Base-by-base conservation (phyloP, 2,329 filamentous ascomycete genomes). In the Cercospora beticola region DNA sequence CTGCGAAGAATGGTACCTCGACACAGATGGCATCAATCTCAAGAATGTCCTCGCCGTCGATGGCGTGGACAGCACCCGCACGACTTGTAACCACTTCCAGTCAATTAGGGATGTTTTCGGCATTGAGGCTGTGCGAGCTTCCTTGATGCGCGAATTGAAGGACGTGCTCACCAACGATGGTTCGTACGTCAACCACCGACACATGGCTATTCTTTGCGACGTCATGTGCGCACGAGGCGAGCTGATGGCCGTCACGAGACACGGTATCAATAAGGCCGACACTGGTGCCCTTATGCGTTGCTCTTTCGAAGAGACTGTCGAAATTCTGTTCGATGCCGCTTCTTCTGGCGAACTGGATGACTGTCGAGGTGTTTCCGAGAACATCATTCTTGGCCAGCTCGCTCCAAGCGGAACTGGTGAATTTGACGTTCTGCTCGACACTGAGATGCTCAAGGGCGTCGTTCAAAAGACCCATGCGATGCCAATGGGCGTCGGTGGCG, bases 221-320 rank as follows among this genome's bases (percentile, higher is more conserved):
- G 93, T 99, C 71, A 99, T 99, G 95, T 97, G 94, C 30, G 93
- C 96, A 76, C 89, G 95, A 76, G 95, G 95, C 73, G 90, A 91
- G 76, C 90, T 99, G 76, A 97, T 97, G 81, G 94, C 95, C 14
- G 94, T 99, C 72, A 99, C 95, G 66, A 92, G 95, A 82, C 95
- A 99, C 79, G 95, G 95, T 83, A 99, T 99, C 84, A 99, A 99
- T 84, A 90, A 95, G 76, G 93, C 94, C 28, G 95, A 99, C 78
- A 99, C 96, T 70, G 95, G 95, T 84, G 96, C 95, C 9, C 86
- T 99, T 76, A 99, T 99, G 95, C 91, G 95, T 80, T 99, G 96
- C 86, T 99, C 95, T 1, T 99, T 99, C 82, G 95, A 99, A 82
- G 96, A 99, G 81, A 99, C 95, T 0, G 95, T 99, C 49, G 96